Evolutionary conservation across 208 protist species (phyloP), one percentile per base, ranked within the genome.

Genomic region (Acanthamoeba quina): DNA sequence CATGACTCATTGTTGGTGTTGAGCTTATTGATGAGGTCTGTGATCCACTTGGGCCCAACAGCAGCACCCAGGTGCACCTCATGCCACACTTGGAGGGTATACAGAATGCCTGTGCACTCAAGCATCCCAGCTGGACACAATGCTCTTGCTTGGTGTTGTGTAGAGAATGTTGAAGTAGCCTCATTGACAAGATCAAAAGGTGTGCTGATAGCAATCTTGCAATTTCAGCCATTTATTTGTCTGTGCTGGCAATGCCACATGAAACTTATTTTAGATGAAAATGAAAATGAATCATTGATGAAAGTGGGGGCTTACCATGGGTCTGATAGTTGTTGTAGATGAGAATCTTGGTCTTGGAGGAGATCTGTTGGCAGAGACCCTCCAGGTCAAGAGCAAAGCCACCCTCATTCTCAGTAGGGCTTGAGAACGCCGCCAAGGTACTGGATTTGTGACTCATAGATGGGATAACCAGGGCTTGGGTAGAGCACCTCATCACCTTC

Each of bases 261-360:
- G 66, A 58, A n/a, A n/a, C n/a, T n/a, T n/a, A 41, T 64, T 10
- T 44, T 37, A 44, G 37, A 56, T 19, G 19, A 3, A 24, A 89
- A 1, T 7, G 6, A 4, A 6, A 21, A 60, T n/a, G n/a, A n/a
- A n/a, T n/a, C n/a, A n/a, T n/a, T n/a, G n/a, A n/a, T n/a, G n/a
- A n/a, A n/a, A n/a, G n/a, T n/a, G n/a, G n/a, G n/a, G n/a, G n/a
- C n/a, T n/a, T n/a, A n/a, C n/a, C n/a, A n/a, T n/a, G n/a, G n/a
- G n/a, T n/a, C n/a, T 91, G 82, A 56, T 95, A 95, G 88, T 95
- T 95, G 70, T 95, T 95, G 93, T 93, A 95, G 70, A 95, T 80
- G 93, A 95, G 86, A 19, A 95, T 44, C 86, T 93, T 95, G 31
- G 93, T 93, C 54, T 82, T 91, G 52, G 37, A 15, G 60, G 93